A percentile compares a stretch with the other conserved stretches of the same genome.
These are phyloP conservation scores for Flagelloscypha sp. DNA, from an alignment of 768 basidiomycete species.

Conservation along the genomic window DNA sequence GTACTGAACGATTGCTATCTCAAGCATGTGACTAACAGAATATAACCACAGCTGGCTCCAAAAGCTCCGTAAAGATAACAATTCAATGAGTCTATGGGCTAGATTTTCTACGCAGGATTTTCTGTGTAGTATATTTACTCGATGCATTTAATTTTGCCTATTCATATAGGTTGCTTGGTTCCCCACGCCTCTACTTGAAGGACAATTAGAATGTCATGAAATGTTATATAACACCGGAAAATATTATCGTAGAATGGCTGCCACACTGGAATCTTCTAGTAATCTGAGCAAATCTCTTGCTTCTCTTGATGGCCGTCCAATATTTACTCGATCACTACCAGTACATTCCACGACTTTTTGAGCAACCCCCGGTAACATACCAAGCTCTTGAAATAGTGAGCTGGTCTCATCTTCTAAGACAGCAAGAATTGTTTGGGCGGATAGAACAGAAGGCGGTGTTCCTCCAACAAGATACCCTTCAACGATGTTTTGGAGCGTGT, in stretches of 20 bases:
- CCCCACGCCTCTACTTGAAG: too few relatives aligned
- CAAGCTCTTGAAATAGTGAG: constrained; percentile 55
- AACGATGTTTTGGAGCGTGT: constrained; percentile 57
- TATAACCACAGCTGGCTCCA: too few relatives aligned
- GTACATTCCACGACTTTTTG: constrained; percentile 68
- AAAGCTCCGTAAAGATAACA: too few relatives aligned
- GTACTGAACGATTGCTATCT: too few relatives aligned
- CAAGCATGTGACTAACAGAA: too few relatives aligned
- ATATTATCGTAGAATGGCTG: constrained; percentile 39
- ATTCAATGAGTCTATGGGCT: too few relatives aligned
- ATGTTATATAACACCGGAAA: neutral
- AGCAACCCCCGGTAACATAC: constrained; percentile 52
- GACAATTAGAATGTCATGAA: too few relatives aligned
- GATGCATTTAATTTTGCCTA: too few relatives aligned
- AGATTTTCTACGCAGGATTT: too few relatives aligned
- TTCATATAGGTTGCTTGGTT: too few relatives aligned
- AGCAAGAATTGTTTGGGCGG: constrained; percentile 53
- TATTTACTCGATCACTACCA: constrained; percentile 58
- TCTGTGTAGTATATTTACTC: too few relatives aligned
- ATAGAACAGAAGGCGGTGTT: constrained; percentile 56
- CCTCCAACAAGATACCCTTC: constrained; percentile 55
- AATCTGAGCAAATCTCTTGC: constrained; percentile 62
- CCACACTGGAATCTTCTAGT: constrained; percentile 33
- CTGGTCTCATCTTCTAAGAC: constrained; percentile 38
- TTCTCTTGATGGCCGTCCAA: constrained; percentile 76